Evolutionary conservation across 768 basidiomycete species (phyloP), one percentile per base, ranked within the genome.

Genomic region (Leucosporidium yakuticum): DNA sequence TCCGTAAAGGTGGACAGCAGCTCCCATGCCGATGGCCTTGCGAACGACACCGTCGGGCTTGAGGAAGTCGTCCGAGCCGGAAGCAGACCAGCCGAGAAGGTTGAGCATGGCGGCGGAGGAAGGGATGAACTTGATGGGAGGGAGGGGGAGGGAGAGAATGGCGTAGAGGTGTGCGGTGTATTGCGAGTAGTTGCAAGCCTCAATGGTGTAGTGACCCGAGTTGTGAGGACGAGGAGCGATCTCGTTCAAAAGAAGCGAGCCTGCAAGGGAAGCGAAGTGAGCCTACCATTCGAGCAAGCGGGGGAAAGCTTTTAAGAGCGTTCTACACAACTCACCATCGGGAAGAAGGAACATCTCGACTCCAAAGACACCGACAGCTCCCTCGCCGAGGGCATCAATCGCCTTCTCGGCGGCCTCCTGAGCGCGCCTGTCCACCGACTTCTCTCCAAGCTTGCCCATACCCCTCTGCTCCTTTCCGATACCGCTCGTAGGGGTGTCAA

Each of bases 221-320:
- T 98, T 99, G 78, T 99, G 96, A 2, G 96, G 95, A 23, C 96
- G 85, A 19, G 96, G 96, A 0, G 96, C 96, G 69, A 99, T 95
- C 80, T 99, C 96, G 79, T 99, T 99, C 70, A 99, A 84, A 67
- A 86, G 86, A 1, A 97, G 83, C 0, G 82, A 78, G 19, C 89
- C 92, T 94, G 72, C 8, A 25, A 20, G 20, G 29, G 20, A 6
- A 29, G 61, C 19, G 62, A 36, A 57, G 36, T 31, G 34, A 36
- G 12, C 54, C 11, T 36, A 29, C 21, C n/a, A 4, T 34, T 32
- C 15, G 36, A 49, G 59, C 39, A 56, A 55, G n/a, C 8, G 9
- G 31, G 9, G n/a, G 21, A 32, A 19, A 54, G 63, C 39, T 29
- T 51, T 25, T 27, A 48, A 51, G 36, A 39, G 53, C 54, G 12